Conservation (phyloP, 2,329 filamentous ascomycete species). For the Cytospora leucostoma region DNA sequence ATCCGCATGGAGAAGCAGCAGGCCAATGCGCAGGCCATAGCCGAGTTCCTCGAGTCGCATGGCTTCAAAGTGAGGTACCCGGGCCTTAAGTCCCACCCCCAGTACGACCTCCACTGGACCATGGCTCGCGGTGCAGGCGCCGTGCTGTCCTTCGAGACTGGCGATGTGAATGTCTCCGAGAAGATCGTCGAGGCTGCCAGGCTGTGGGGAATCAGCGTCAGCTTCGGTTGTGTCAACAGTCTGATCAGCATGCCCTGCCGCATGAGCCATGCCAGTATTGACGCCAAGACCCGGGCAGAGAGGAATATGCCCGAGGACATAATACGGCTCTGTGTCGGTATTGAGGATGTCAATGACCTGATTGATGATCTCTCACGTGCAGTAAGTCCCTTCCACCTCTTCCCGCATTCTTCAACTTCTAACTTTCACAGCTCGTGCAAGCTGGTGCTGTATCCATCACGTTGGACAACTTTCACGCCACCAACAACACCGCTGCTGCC, state of each 20-base stretch:
- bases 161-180: constrained; percentile 79
- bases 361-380: constrained; percentile 91
- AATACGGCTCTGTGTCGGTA: constrained; percentile 92
- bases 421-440: constrained; percentile 71
- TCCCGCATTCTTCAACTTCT: not conserved
- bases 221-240: constrained; percentile 97
- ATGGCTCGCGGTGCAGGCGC: constrained; percentile 94
- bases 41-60: constrained; percentile 84
- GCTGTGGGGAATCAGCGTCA: constrained; percentile 93
- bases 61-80: constrained; percentile 97
- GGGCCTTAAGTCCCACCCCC: constrained; percentile 89
- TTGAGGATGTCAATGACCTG: constrained; percentile 88
- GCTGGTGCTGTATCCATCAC: constrained; percentile 89
- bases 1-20: constrained; percentile 99
- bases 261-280: constrained; percentile 99
- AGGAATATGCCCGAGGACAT: constrained; percentile 95
- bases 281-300: constrained; percentile 87
- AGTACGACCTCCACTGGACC: constrained; percentile 94
- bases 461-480: constrained; percentile 76
- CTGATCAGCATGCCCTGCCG: constrained; percentile 99
- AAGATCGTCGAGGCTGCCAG: constrained; percentile 91
- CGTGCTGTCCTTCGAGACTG: constrained; percentile 94
- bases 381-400: constrained; percentile 59
- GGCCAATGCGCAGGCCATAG: constrained; percentile 85
- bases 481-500: constrained; percentile 51